Conservation (phyloP, 1,139 yeast species). For the Meyerozyma guilliermondii region DNA sequence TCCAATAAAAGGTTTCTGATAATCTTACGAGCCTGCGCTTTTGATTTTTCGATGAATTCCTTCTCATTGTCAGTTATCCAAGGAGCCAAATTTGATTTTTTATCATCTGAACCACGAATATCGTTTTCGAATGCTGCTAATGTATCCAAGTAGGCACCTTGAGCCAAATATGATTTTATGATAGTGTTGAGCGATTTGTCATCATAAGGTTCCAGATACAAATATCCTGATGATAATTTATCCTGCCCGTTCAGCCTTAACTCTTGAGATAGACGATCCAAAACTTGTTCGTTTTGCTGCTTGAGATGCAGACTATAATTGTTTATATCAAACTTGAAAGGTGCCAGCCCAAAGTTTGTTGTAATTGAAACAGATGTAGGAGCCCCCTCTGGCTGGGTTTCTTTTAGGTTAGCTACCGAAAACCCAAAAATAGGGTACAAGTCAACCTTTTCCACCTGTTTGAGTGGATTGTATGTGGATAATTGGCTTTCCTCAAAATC, state of each 20-base stretch:
- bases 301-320: slow-evolving; percentile 51
- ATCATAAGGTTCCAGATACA: slow-evolving; percentile 4
- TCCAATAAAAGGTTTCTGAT: slow-evolving; percentile 41
- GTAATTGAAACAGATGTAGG: slow-evolving; percentile 20
- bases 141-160: slow-evolving; percentile 69
- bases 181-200: slow-evolving; percentile 43
- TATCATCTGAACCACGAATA: slow-evolving; percentile 30
- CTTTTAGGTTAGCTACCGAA: slow-evolving; percentile 6
- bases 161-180: slow-evolving; percentile 64
- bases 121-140: slow-evolving; percentile 51
- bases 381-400: background rate
- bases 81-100: slow-evolving; percentile 13
- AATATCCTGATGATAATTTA: background rate
- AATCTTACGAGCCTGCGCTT: slow-evolving; percentile 46
- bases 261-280: slow-evolving; percentile 15
- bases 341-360: slow-evolving; percentile 69
- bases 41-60: slow-evolving; percentile 20
- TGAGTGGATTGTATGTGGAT: slow-evolving; percentile 36
- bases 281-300: slow-evolving; percentile 13
- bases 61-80: slow-evolving; percentile 10
- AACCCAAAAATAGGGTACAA: slow-evolving; percentile 13
- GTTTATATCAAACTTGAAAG: slow-evolving; percentile 68
- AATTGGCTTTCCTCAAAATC: slow-evolving; percentile 34
- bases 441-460: slow-evolving; percentile 24
- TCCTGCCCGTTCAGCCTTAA: slow-evolving; percentile 17